phyloP scores from a whole-genome alignment of 2,329 filamentous ascomycete genomes.

The Dothideomycetes sp. region DNA sequence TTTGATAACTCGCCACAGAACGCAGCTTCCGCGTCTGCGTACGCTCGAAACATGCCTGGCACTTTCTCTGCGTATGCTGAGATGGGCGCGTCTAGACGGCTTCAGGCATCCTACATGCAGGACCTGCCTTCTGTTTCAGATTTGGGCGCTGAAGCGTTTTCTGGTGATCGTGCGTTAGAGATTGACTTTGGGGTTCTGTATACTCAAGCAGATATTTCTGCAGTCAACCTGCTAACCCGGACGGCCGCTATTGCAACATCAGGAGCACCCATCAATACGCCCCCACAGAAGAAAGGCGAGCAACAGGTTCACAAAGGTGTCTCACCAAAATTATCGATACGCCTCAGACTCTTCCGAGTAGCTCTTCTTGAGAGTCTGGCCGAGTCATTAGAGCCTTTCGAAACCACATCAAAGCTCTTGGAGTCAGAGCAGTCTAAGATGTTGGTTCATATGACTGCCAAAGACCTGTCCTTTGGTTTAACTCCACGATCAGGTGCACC shows the following conservation, averaged over 20 bases:
- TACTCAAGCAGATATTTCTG: background rate
- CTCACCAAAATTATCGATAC: no score
- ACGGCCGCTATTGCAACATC: no score
- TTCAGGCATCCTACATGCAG: conserved; percentile 5
- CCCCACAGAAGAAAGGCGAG: no score
- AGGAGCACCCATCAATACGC: no score
- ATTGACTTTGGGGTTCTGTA: background rate
- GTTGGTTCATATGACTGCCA: background rate
- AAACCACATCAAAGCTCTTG: background rate
- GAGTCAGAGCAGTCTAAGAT: background rate
- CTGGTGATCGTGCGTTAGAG: background rate
- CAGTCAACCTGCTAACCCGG: no score
- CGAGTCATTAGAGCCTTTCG: no score
- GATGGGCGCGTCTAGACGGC: conserved; percentile 23
- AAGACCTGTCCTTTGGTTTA: background rate
- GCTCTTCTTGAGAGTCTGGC: no score
- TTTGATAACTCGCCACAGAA: background rate
- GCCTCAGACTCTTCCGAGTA: no score
- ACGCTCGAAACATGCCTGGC: conserved; percentile 27
- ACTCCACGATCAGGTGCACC: background rate
- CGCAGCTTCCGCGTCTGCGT: background rate
- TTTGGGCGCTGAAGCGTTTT: background rate
- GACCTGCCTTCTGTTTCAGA: background rate
- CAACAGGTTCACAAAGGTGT: no score
- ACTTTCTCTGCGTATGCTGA: conserved; percentile 38